Evolutionary conservation across 2,329 filamentous ascomycete species (phyloP).

Genomic region (Colletotrichum sp.): DNA sequence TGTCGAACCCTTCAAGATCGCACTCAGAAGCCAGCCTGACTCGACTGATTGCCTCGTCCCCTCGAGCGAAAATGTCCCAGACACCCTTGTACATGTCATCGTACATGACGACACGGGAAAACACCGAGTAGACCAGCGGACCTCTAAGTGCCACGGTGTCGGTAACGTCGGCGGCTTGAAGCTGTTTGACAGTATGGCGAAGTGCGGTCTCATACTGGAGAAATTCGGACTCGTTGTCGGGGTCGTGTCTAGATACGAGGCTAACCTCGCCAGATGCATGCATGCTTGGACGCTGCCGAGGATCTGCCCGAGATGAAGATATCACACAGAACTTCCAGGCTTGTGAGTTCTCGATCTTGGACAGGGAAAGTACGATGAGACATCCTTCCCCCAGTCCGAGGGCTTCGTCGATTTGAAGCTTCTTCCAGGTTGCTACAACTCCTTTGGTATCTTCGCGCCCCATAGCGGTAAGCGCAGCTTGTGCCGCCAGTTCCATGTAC

Average conservation of each 20-base stretch:
- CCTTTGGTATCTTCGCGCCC: neutral
- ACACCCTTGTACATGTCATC: neutral
- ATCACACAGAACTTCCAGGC: neutral
- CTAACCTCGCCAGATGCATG: neutral
- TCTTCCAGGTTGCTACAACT: neutral
- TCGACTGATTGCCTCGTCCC: neutral
- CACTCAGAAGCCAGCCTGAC: neutral
- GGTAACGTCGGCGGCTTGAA: neutral
- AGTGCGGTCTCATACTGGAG: neutral
- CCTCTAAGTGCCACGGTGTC: neutral
- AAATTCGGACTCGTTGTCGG: neutral
- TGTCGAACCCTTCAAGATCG: neutral
- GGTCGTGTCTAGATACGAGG: neutral
- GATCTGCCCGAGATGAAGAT: neutral
- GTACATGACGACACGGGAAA: neutral
- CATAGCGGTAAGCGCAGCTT: neutral
- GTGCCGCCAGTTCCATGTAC: neutral
- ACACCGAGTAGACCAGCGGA: neutral
- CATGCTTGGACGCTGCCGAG: neutral
- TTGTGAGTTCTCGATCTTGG: neutral
- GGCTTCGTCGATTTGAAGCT: neutral
- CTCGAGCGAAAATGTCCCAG: neutral
- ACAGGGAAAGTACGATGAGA: neutral
- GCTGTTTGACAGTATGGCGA: neutral
- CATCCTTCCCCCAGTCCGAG: neutral